Base-by-base conservation (phyloP, 495 filamentous ascomycete genomes). In the Daldinia vernicosa region DNA sequence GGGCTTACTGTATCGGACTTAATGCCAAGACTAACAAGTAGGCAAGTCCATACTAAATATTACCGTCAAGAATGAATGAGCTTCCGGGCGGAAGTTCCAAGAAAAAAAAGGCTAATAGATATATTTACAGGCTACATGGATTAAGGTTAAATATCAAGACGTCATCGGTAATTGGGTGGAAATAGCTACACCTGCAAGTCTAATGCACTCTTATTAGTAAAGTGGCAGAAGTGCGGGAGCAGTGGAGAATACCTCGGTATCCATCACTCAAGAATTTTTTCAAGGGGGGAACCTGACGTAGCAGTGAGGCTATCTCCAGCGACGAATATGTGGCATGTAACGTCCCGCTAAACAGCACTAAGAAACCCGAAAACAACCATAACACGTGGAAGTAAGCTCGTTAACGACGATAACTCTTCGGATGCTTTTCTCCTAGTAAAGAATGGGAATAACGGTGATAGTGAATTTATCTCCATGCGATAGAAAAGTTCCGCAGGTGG, bases 1-100 rank as follows among this genome's bases (percentile, higher is more conserved):
- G 43, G 43, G 43, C 11, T 47, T 47, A 47, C 19, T 47, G 19
- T 47, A 47, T 47, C 43, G 43, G 43, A 47, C 19, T 47, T 47
- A 47, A 47, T 47, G 19, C 19, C 19, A 47, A 47, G 19, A 47
- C 19, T 12, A 47, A 22, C 1, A 47, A 24, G 6, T 11, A 47
- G 8, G 3, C 3, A 47, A 47, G n/a, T 24, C 17, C 33, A 27
- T 27, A 27, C 7, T 47, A 47, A 40, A 15, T 7, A 40, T 17
- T 47, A 47, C 17, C n/a, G 43, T 17, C 1, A 47, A 24, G 8
- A 22, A 19, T 47, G 19, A 22, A 47, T 22, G 17, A 40, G 43
- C 17, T 47, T 1, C n/a, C 43, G 22, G 19, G 22, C 11, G 3
- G 19, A 24, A 24, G 1, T 47, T 47, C 0, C 43, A 22, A 2